Percentiles rank a stretch among this genome's conserved stretches.
Evolutionary conservation across 257 asterid species (phyloP).

Genomic region (Thymus mandschuricus): DNA sequence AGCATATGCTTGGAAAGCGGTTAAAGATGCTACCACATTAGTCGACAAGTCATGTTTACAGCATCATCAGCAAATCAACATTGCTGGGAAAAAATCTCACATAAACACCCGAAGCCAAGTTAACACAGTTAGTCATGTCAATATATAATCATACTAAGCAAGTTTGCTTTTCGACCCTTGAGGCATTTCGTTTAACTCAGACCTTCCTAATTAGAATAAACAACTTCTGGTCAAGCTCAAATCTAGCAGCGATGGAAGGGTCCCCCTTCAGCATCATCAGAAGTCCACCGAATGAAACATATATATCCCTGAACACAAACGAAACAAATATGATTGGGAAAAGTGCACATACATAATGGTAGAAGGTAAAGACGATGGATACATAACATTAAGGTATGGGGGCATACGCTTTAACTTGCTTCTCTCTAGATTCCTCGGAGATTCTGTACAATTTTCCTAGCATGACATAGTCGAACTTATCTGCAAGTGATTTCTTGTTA

Average conservation of each 20-base stretch:
- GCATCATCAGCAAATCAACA: too few species aligned
- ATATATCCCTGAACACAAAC: constrained; percentile 55
- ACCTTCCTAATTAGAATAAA: constrained; percentile 85
- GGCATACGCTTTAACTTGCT: constrained; percentile 78
- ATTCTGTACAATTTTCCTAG: constrained; percentile 88
- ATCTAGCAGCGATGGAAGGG: constrained; percentile 61
- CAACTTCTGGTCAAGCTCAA: constrained; percentile 84
- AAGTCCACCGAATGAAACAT: constrained; percentile 78
- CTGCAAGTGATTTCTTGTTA: constrained; percentile 78
- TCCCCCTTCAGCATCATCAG: constrained; percentile 77
- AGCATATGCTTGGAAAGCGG: too few species aligned
- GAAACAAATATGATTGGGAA: neutral
- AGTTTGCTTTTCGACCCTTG: too few species aligned
- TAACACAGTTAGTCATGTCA: too few species aligned
- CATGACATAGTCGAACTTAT: constrained; percentile 89
- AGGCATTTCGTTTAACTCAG: constrained; percentile 25
- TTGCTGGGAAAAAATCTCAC: too few species aligned
- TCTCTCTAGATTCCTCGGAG: constrained; percentile 63
- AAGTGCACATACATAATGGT: neutral
- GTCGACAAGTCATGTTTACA: too few species aligned
- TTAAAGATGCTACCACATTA: too few species aligned
- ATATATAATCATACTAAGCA: too few species aligned
- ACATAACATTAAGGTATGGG: neutral
- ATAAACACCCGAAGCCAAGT: too few species aligned
- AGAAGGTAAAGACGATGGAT: neutral